phyloP scores from a whole-genome alignment of 805 yeast genomes.

The Wickerhamiella occidentalis region DNA sequence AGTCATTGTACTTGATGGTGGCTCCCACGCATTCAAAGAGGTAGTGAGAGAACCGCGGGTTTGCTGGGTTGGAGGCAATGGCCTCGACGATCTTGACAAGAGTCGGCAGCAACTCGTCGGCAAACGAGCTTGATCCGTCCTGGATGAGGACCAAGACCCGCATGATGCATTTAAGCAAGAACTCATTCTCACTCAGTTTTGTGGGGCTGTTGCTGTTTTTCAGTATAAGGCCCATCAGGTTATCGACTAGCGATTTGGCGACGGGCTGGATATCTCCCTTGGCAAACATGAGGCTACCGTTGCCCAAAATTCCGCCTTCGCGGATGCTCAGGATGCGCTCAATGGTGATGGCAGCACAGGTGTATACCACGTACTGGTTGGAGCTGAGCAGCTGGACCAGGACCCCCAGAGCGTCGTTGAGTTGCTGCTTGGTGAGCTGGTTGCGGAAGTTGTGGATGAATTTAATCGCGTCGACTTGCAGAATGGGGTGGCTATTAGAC shows the following conservation, averaged over 20 bases:
- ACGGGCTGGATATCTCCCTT: slow-evolving; percentile 57
- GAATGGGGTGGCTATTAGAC: slow-evolving; percentile 51
- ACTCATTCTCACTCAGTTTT: slow-evolving; percentile 89
- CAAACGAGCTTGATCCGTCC: slow-evolving; percentile 28
- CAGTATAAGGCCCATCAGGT: slow-evolving; percentile 55
- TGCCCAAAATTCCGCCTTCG: slow-evolving; percentile 27
- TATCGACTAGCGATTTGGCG: slow-evolving; percentile 47
- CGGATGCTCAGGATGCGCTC: slow-evolving; percentile 78
- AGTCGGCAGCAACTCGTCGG: slow-evolving; percentile 42
- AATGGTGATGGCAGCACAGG: slow-evolving; percentile 86
- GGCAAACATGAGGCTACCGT: slow-evolving; percentile 44
- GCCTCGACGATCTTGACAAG: slow-evolving; percentile 54
- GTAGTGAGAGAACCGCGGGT: slow-evolving; percentile 86
- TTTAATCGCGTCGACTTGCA: slow-evolving; percentile 85
- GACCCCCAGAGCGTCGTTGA: slow-evolving; percentile 66
- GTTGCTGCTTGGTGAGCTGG: slow-evolving; percentile 78
- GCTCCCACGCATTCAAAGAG: slow-evolving; percentile 80
- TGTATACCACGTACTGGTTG: slow-evolving; percentile 67
- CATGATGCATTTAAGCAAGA: slow-evolving; percentile 79
- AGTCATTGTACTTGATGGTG: slow-evolving; percentile 42
- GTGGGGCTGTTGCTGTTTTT: slow-evolving; percentile 59
- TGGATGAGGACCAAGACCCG: slow-evolving; percentile 69
- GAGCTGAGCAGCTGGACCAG: slow-evolving; percentile 58
- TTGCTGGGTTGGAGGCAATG: slow-evolving; percentile 82
- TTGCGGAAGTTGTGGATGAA: slow-evolving; percentile 83